Evolutionary conservation across 768 basidiomycete genomes (phyloP).

Genomic region (Holtermanniella nyarrowii): DNA sequence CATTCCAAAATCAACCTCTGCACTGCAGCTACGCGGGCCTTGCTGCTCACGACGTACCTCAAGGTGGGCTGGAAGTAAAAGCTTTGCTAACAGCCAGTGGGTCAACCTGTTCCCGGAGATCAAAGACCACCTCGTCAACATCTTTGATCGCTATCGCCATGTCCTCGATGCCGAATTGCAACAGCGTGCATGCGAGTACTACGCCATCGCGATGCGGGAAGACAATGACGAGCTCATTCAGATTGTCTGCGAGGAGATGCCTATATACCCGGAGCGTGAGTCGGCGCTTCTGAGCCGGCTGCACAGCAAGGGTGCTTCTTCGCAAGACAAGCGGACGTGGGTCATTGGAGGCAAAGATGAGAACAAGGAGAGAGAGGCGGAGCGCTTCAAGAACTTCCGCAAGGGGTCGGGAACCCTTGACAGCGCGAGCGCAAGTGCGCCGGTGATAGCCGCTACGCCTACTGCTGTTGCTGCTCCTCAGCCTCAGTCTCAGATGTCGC

Average conservation of each 20-base stretch:
- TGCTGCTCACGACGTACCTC: conserved; percentile 92
- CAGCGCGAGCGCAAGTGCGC: conserved; percentile 15
- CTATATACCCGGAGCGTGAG: conserved; percentile 90
- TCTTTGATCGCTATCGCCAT: conserved; percentile 95
- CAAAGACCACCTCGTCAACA: conserved; percentile 80
- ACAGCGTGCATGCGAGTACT: conserved; percentile 96
- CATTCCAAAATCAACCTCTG: conserved; percentile 95
- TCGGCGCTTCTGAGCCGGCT: conserved; percentile 78
- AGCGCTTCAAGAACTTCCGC: conserved; percentile 47
- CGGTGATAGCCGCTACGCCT: conserved; percentile 2
- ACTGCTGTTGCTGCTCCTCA: conserved; percentile 9
- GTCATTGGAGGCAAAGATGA: conserved; percentile 88
- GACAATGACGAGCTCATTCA: conserved; percentile 89
- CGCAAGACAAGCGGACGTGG: conserved; percentile 94
- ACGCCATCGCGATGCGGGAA: conserved; percentile 67
- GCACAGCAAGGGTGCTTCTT: conserved; percentile 79
- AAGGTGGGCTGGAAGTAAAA: conserved; percentile 46
- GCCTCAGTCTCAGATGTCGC: neutral
- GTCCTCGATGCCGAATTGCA: conserved; percentile 94
- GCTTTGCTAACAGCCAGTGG: conserved; percentile 48
- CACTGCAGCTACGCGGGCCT: conserved; percentile 76
- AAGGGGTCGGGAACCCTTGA: conserved; percentile 41
- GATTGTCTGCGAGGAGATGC: conserved; percentile 97
- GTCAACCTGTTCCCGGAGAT: conserved; percentile 99
- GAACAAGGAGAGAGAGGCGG: conserved; percentile 63